These are phyloP conservation scores for Onygenales sp. DNA, from an alignment of 2,329 filamentous ascomycete genomes.

Conservation along the genomic window DNA sequence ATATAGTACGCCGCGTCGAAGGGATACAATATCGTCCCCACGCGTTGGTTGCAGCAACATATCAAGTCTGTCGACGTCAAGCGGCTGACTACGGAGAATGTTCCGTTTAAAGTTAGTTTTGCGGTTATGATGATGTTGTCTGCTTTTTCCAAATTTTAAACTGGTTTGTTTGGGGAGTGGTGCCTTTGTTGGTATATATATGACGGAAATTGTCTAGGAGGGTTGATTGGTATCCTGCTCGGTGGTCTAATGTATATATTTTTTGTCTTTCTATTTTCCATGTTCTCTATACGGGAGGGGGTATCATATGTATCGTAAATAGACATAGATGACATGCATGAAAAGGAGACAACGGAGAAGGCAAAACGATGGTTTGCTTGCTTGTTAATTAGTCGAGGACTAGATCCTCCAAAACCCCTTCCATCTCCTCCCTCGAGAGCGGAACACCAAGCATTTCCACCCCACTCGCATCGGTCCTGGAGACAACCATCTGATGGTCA, in stretches of 20 bases:
- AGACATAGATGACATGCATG: background rate
- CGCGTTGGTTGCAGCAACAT: slow-evolving; percentile 31
- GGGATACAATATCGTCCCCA: slow-evolving; percentile 37
- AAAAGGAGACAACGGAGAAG: background rate
- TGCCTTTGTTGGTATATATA: background rate
- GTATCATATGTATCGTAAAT: slow-evolving; percentile 1
- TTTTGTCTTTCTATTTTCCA: slow-evolving; percentile 7
- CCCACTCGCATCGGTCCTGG: slow-evolving; percentile 72
- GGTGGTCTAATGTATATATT: slow-evolving; percentile 10
- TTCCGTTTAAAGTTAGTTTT: slow-evolving; percentile 39
- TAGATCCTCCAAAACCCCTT: slow-evolving; percentile 75
- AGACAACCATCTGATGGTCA: slow-evolving; percentile 95
- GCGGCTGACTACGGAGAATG: slow-evolving; percentile 27
- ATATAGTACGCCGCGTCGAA: slow-evolving; percentile 36
- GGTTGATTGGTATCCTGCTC: background rate
- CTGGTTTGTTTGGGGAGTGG: background rate
- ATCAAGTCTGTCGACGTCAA: slow-evolving; percentile 32
- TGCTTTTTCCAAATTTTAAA: slow-evolving; percentile 35
- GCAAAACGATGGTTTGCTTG: background rate
- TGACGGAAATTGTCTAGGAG: background rate
- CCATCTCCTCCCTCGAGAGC: slow-evolving; percentile 78
- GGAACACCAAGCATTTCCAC: slow-evolving; percentile 80
- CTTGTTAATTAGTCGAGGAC: slow-evolving; percentile 24
- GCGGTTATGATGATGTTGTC: slow-evolving; percentile 36
- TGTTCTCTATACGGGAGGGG: background rate